Base-by-base conservation (phyloP, 208 protist species). In the Leishmania guyanensis region DNA sequence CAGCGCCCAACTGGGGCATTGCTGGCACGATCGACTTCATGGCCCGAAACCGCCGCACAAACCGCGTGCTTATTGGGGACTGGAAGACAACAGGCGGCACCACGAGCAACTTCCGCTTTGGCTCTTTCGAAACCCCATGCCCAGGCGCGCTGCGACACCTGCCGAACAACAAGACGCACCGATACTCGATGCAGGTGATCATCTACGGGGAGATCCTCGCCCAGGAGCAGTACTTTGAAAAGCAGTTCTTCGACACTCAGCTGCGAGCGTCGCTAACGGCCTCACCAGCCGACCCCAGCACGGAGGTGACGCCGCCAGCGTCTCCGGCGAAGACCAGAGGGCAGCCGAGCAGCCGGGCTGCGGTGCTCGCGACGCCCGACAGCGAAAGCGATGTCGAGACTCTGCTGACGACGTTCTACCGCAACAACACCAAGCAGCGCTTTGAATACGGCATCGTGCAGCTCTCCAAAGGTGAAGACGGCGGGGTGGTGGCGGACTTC, bases 61-160 rank as follows among this genome's bases (percentile, higher is more conserved):
- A 88, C 4, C 77, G 81, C n/a, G 81, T 97, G 71, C 78, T 97
- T 5, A 93, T 97, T 53, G 94, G 91, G 17, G 94, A 97, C 82
- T 97, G 94, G 93, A 97, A 97, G 80, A 97, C 94, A 62, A 94
- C 89, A n/a, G 92, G 92, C 22, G 91, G 86, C 60, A 84, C 90
- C 22, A 85, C 75, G n/a, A 94, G 88, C 66, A 87, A 89, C 60
- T 97, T 97, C 81, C 92, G 92, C 62, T 97, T 96, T 65, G 90
- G 92, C 56, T 85, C 80, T 58, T 97, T 94, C 75, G 94, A 97
- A 65, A 86, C 85, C 6, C 86, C 92, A 5, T 91, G 91, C 81
- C 83, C 75, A 0, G 92, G 91, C 48, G 94, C 89, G 79, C 85
- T 97, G 62, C 82, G 80, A 9, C 94, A 97, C 84, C 88, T 97